Conservation (phyloP, 768 basidiomycete genomes). For the Vararia minispora region DNA sequence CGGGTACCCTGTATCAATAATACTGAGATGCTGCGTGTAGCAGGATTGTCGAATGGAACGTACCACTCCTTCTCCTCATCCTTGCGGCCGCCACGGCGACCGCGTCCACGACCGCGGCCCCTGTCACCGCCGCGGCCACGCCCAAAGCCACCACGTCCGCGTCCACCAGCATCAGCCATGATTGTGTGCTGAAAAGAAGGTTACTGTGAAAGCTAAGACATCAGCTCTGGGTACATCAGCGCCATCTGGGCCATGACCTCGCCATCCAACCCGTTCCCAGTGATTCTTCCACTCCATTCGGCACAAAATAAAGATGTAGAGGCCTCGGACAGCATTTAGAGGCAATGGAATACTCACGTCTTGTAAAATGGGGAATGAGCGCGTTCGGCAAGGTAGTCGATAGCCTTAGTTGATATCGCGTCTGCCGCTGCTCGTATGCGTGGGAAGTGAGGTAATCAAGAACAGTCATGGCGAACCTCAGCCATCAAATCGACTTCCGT, state of each 20-base stretch:
- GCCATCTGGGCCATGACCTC: constrained; percentile 3
- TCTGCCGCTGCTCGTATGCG: no score
- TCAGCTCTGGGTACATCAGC: no score
- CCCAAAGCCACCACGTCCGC: constrained; percentile 87
- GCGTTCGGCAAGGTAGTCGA: no score
- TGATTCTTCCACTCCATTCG: no score
- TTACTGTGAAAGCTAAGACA: constrained; percentile 11
- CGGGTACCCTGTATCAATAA: constrained; percentile 61
- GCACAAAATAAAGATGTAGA: no score
- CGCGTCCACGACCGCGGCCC: constrained; percentile 58
- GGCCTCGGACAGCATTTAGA: no score
- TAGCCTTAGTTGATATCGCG: no score
- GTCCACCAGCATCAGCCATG: constrained; percentile 78
- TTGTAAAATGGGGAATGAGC: constrained; percentile 1
- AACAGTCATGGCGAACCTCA: no score
- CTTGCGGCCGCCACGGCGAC: constrained; percentile 94
- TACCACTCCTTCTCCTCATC: constrained; percentile 99
- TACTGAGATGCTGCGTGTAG: constrained; percentile 6
- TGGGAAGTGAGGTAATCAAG: no score
- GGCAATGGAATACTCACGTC: constrained; percentile 2
- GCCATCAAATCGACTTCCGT: no score
- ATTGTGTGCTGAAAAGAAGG: constrained; percentile 15
- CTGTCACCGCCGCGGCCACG: constrained; percentile 65
- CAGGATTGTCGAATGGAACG: constrained; percentile 16
- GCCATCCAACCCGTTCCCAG: constrained; percentile 7